Percentiles rank a stretch among this genome's conserved stretches.
phyloP scores from a whole-genome alignment of 2,329 filamentous ascomycete genomes.

The Alternaria arbusti region DNA sequence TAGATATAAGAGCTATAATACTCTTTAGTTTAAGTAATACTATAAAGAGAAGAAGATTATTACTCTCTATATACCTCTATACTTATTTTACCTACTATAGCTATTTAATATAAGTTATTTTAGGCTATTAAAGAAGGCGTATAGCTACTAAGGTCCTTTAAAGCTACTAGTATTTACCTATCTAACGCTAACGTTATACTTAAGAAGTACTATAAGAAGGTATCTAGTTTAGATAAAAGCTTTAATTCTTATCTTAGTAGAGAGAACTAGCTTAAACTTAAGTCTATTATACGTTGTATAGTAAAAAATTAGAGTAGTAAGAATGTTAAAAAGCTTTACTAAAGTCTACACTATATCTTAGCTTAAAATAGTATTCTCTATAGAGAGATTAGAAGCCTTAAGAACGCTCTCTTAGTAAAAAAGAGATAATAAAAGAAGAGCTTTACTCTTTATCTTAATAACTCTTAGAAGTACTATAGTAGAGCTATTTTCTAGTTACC shows the following conservation, averaged over 20 bases:
- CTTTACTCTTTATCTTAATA: no score
- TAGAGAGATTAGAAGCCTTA: no score
- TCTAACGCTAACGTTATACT: not conserved
- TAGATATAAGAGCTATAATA: constrained; percentile 10
- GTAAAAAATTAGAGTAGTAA: no score
- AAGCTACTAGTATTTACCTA: not conserved
- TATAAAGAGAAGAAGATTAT: constrained; percentile 10
- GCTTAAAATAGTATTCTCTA: no score
- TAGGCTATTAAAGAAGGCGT: not conserved
- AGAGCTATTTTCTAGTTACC: no score
- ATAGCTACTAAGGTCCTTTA: not conserved
- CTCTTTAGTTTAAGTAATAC: not conserved
- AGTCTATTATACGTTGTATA: no score
- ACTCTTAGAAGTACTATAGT: no score
- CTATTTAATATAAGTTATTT: not conserved
- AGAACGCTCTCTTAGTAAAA: no score
- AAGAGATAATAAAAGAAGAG: no score
- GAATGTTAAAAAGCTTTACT: no score
- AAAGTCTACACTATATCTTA: no score
- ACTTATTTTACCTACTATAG: not conserved
- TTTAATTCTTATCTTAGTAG: not conserved
- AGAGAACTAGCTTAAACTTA: no score
- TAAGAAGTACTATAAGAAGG: not conserved
- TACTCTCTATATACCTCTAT: not conserved
- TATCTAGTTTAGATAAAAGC: not conserved